These are phyloP conservation scores for Kingdonia uniflora DNA, from an alignment of 164 flowering plant genomes.

Conservation along the genomic window DNA sequence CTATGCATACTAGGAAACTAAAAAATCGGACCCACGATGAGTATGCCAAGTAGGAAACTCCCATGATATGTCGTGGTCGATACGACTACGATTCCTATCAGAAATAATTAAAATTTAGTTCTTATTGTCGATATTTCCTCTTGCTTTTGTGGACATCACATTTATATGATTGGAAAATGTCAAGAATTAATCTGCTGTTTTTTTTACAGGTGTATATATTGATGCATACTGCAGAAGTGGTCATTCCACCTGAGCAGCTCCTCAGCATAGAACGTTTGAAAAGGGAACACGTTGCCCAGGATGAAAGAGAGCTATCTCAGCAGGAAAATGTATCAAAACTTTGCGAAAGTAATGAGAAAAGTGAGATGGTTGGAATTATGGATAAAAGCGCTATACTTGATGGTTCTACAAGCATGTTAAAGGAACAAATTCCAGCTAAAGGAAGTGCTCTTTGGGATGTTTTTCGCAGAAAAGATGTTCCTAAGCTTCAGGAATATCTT, in stretches of 20 bases:
- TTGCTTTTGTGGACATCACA: no score
- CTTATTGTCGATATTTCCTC: no score
- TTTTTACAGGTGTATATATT: constrained; percentile 1
- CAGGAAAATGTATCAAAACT: no score
- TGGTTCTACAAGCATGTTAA: background rate
- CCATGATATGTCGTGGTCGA: no score
- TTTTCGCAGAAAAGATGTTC: constrained; percentile 1
- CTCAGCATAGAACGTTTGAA: background rate
- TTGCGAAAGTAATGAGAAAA: background rate
- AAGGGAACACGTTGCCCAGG: background rate
- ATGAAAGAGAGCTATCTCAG: background rate
- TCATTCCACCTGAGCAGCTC: background rate
- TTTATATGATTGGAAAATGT: no score
- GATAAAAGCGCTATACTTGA: background rate
- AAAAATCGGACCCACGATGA: no score
- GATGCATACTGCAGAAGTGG: constrained; percentile 1
- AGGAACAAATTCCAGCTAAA: background rate
- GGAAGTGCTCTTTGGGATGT: constrained; percentile 1
- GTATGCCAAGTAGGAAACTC: no score
- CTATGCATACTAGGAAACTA: no score
- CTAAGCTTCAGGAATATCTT: background rate
- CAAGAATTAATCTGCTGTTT: background rate
- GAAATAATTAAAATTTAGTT: no score
- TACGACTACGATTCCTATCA: no score
- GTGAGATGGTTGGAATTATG: background rate